Evolutionary conservation across 2,329 filamentous ascomycete genomes (phyloP).

Genomic region (Mollisia scopiformis): DNA sequence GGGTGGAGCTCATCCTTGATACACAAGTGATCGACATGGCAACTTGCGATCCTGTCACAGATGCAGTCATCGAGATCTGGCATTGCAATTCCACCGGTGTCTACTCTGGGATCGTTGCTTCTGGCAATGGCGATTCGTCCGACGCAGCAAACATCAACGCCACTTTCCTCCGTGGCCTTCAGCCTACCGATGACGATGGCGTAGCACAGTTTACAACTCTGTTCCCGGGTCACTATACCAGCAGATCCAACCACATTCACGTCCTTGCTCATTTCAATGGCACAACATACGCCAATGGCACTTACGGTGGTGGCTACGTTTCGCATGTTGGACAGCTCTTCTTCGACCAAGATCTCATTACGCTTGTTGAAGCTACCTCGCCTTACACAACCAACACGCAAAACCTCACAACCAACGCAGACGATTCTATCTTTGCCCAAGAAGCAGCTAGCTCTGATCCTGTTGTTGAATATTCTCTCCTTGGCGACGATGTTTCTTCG

Average conservation of each 20-base stretch:
- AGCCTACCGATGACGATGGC: constrained; percentile 44
- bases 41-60: constrained; percentile 43
- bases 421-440: constrained; percentile 50
- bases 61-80: constrained; percentile 43
- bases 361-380: constrained; percentile 48
- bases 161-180: constrained; percentile 46
- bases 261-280: constrained; percentile 48
- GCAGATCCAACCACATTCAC: constrained; percentile 51
- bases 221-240: constrained; percentile 48
- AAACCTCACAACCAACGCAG: constrained; percentile 48
- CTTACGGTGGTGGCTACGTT: constrained; percentile 51
- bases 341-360: constrained; percentile 63
- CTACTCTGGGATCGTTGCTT: constrained; percentile 42
- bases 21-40: constrained; percentile 44
- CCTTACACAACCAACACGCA: constrained; percentile 53
- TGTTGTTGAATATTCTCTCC: constrained; percentile 59
- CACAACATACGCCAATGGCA: constrained; percentile 41
- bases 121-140: constrained; percentile 42
- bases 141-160: constrained; percentile 42
- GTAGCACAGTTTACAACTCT: constrained; percentile 45
- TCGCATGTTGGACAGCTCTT: constrained; percentile 67
- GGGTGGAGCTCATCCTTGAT: constrained; percentile 44
- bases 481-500: constrained; percentile 54
- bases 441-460: constrained; percentile 53
- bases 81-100: constrained; percentile 44